A percentile compares a stretch with the other conserved stretches of the same genome.
phyloP scores from a whole-genome alignment of 805 yeast genomes.

The Candida montana region DNA sequence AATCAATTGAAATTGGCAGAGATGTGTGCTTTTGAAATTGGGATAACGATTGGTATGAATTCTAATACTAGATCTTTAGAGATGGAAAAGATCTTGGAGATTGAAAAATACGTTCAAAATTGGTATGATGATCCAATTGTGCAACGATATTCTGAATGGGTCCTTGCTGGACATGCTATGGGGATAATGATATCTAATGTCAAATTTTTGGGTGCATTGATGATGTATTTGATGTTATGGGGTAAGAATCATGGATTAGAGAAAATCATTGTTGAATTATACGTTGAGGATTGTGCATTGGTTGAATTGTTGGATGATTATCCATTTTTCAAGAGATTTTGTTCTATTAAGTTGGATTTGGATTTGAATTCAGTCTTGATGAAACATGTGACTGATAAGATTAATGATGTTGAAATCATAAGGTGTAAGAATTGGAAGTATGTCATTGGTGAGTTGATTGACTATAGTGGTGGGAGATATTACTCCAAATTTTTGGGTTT shows the following conservation, averaged over 20 bases:
- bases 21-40: constrained; percentile 10
- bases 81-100: constrained; percentile 6
- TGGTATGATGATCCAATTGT: constrained; percentile 10
- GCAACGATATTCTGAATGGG: constrained; percentile 7
- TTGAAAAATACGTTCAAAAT: not conserved
- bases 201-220: constrained; percentile 1
- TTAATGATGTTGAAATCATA: too few species aligned
- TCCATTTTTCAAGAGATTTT: not conserved
- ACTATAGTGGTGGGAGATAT: not conserved
- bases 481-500: constrained; percentile 7
- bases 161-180: constrained; percentile 15
- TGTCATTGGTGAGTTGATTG: not conserved
- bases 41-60: constrained; percentile 8
- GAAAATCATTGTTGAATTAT: constrained; percentile 1
- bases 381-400: not conserved
- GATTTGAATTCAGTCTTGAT: not conserved
- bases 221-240: constrained; percentile 4
- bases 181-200: constrained; percentile 10
- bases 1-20: constrained; percentile 5
- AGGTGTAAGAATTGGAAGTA: not conserved
- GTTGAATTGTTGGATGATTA: not conserved
- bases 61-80: constrained; percentile 2
- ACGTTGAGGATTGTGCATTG: not conserved
- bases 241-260: not conserved
- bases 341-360: not conserved